Base-by-base conservation (phyloP, 1,139 yeast genomes). In the Pichiaceae sp. region DNA sequence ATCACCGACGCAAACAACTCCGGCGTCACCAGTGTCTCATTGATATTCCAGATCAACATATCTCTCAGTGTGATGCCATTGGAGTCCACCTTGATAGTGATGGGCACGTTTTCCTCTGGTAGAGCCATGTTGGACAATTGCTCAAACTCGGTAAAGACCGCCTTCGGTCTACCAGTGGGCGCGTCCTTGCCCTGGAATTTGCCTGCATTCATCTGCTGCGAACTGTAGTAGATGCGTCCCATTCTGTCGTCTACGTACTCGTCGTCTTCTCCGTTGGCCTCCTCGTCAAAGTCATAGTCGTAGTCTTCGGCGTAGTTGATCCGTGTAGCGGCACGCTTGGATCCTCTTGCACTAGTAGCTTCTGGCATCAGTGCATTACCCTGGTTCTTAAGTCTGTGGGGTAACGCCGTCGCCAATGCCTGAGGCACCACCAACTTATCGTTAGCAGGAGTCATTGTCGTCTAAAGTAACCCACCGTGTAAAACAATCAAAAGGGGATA, bases 31-130 rank as follows among this genome's bases (percentile, higher is more conserved):
- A 81, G 64, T 3, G 75, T 63, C 53, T 91, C 97, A 51, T 80
- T 78, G 33, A 84, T 53, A 53, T 91, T 87, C 98, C 98, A 91
- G 72, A 89, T 71, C 50, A 93, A 78, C 43, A 78, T 77, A 53
- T 91, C 99, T 17, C 75, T 78, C 20, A 89, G 68, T 41, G 83
- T 75, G 18, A 76, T 72, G 26, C 73, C 72, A 39, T 80, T 79
- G 44, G 78, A 75, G 44, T 86, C 96, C 28, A 89, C 58, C 39
- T 75, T 76, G 29, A 93, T 61, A 44, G 86, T 75, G 24, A 91
- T 78, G 2, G 99, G 98, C 18, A 91, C 76, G 35, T 87, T 62
- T 3, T 72, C 57, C 34, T 62, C 67, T n/a, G 54, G 52, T 11
- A 40, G 25, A 9, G 45, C 35, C 15, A 49, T 37, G 33, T 52